Evolutionary conservation across 2,329 filamentous ascomycete genomes (phyloP).

Genomic region (Zalaria sp.): DNA sequence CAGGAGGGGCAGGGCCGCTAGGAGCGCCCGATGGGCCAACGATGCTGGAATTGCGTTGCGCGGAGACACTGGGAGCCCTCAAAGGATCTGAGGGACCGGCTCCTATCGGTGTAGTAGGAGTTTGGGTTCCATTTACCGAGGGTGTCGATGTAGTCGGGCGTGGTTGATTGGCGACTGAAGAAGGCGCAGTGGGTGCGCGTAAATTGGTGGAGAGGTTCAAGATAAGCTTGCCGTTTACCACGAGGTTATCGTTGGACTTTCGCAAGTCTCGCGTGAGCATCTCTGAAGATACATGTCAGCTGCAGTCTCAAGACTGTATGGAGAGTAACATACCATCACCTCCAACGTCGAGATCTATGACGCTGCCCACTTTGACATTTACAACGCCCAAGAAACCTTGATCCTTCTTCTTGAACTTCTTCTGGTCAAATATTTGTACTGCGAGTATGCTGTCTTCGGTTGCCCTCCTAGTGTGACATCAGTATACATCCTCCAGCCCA

Average conservation of each 20-base stretch:
- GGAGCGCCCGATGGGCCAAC: conserved; percentile 8
- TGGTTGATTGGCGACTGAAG: conserved; percentile 19
- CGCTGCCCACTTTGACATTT: conserved; percentile 88
- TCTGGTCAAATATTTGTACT: conserved; percentile 98
- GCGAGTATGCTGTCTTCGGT: conserved; percentile 94
- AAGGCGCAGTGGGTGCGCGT: conserved; percentile 48
- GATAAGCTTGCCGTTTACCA: conserved; percentile 95
- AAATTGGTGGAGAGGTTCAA: conserved; percentile 92
- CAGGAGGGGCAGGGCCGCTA: conserved; percentile 4
- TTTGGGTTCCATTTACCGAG: conserved; percentile 21
- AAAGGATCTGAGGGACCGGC: conserved; percentile 22
- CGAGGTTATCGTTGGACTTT: conserved; percentile 94
- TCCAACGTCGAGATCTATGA: conserved; percentile 77
- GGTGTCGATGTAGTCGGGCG: conserved; percentile 20
- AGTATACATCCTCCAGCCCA: not conserved
- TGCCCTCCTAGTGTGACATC: conserved; percentile 49
- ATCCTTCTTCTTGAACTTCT: conserved; percentile 99
- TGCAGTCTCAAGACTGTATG: conserved; percentile 6
- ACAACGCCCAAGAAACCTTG: conserved; percentile 97
- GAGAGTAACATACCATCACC: conserved; percentile 60
- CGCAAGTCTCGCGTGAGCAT: conserved; percentile 97
- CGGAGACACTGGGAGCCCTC: conserved; percentile 5
- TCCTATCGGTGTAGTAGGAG: conserved; percentile 24
- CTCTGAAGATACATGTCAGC: conserved; percentile 37
- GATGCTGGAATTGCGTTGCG: conserved; percentile 3